Percentiles rank a stretch among this genome's conserved stretches.
phyloP scores from a whole-genome alignment of 2,329 filamentous ascomycete species.

The Aureobasidium sp. region DNA sequence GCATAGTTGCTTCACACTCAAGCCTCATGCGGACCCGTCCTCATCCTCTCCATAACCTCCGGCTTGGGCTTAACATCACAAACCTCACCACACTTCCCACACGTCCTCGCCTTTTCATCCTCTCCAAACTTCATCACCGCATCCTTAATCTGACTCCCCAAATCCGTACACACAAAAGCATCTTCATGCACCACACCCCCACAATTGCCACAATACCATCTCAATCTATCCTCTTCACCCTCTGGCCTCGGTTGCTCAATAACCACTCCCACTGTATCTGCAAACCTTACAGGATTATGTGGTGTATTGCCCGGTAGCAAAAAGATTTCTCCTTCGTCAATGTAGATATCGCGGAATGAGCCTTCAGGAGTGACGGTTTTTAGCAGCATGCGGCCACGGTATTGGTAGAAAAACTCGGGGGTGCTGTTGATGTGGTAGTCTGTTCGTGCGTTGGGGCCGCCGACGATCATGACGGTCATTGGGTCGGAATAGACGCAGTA shows the following conservation, averaged over 20 bases:
- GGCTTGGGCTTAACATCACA: conserved; percentile 59
- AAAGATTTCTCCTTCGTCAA: conserved; percentile 90
- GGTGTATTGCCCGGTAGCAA: conserved; percentile 89
- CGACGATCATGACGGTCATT: conserved; percentile 87
- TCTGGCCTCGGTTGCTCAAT: conserved; percentile 74
- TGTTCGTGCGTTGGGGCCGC: conserved; percentile 88
- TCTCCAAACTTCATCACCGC: conserved; percentile 75
- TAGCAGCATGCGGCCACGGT: conserved; percentile 86
- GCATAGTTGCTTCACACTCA: too few relatives aligned
- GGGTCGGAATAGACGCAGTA: conserved; percentile 88
- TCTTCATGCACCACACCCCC: conserved; percentile 72
- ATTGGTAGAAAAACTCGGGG: conserved; percentile 96
- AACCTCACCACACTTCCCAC: conserved; percentile 65
- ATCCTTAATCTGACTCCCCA: conserved; percentile 90
- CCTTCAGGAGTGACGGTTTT: conserved; percentile 67
- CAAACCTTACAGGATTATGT: conserved; percentile 90
- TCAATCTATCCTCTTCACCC: conserved; percentile 64
- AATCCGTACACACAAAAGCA: conserved; percentile 76
- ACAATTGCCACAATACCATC: conserved; percentile 82
- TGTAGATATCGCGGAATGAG: conserved; percentile 72
- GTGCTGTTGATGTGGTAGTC: conserved; percentile 99
- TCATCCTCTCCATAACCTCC: conserved; percentile 28
- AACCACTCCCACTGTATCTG: conserved; percentile 87
- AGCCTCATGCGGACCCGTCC: conserved; percentile 12
- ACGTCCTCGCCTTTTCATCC: conserved; percentile 62